Conservation (phyloP, 129 eudicot genomes). For the Lonicera japonica region DNA sequence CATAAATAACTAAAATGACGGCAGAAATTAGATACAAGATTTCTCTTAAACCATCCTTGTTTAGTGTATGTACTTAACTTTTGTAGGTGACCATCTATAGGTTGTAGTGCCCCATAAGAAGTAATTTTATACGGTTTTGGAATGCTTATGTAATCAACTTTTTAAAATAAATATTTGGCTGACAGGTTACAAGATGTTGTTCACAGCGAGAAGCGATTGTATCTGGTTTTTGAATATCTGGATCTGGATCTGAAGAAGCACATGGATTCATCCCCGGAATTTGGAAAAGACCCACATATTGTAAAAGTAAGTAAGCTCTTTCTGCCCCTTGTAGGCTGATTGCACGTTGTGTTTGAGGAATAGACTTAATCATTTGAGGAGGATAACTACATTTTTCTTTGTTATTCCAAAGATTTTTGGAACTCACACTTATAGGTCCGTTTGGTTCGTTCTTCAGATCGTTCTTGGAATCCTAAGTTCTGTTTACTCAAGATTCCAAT, state of each 20-base stretch:
- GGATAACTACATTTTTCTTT: no score
- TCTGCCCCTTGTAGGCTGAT: slow-evolving; percentile 7
- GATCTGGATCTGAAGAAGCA: slow-evolving; percentile 93
- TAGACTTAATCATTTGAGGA: background rate
- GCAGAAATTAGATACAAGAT: background rate
- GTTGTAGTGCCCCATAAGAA: background rate
- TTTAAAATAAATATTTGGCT: slow-evolving; percentile 7
- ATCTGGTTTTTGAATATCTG: slow-evolving; percentile 91
- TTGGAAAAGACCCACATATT: slow-evolving; percentile 67
- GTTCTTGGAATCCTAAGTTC: background rate
- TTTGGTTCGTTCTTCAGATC: no score
- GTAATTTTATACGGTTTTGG: background rate
- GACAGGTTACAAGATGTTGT: slow-evolving; percentile 93
- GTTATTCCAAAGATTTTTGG: no score
- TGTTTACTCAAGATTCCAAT: no score
- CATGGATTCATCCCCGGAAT: slow-evolving; percentile 94
- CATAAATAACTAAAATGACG: background rate
- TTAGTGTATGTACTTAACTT: background rate
- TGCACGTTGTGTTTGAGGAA: slow-evolving; percentile 3
- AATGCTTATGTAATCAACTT: background rate
- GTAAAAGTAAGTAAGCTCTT: slow-evolving; percentile 60
- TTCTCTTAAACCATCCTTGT: background rate
- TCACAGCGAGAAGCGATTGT: slow-evolving; percentile 82
- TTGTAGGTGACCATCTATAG: background rate
- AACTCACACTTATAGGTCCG: no score